Evolutionary conservation across 805 yeast genomes (phyloP).

Genomic region (Grigorovia yakushimaensis): DNA sequence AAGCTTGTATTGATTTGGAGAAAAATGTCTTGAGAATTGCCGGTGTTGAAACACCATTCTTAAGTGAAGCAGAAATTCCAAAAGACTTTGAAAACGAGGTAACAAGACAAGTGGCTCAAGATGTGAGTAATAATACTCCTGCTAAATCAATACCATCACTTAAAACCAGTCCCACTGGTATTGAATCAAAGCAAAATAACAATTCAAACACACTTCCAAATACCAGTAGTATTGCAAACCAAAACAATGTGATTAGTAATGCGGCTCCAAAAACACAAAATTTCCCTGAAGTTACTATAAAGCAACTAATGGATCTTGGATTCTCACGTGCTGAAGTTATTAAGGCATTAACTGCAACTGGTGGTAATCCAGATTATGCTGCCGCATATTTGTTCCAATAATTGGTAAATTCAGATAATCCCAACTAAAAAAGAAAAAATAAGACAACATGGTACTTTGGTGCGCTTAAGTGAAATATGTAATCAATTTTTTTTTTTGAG

Average conservation of each 20-base stretch:
- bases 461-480: no score
- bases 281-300: conserved; percentile 31
- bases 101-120: background rate
- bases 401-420: no score
- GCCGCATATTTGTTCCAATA: conserved; percentile 59
- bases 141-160: background rate
- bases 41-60: conserved; percentile 61
- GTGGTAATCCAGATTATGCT: conserved; percentile 78
- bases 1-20: conserved; percentile 68
- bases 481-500: no score
- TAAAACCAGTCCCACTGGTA: background rate
- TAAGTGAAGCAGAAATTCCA: conserved; percentile 65
- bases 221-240: background rate
- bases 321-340: conserved; percentile 56
- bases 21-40: conserved; percentile 58
- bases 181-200: background rate
- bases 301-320: conserved; percentile 56
- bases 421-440: no score
- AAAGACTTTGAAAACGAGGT: conserved; percentile 6
- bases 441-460: no score
- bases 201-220: background rate
- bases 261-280: background rate
- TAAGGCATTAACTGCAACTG: conserved; percentile 52
- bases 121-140: background rate
- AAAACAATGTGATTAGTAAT: no score